phyloP scores from a whole-genome alignment of 2,329 filamentous ascomycete genomes.

The Polychaeton citri region DNA sequence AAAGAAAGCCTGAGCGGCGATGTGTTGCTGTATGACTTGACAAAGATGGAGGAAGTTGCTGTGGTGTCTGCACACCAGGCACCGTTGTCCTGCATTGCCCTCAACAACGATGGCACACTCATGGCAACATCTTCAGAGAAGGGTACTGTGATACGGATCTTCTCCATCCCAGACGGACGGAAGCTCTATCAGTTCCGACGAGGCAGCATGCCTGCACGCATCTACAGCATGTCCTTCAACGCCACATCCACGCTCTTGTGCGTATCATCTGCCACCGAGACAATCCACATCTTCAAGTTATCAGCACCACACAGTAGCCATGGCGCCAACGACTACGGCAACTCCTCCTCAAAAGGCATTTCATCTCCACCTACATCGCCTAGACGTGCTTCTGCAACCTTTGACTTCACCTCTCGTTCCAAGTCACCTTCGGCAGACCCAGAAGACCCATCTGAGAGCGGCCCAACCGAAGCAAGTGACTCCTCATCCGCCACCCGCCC shows the following conservation, averaged over 20 bases:
- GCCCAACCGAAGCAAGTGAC: constrained; percentile 5
- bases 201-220: constrained; percentile 87
- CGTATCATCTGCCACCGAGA: constrained; percentile 92
- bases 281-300: constrained; percentile 89
- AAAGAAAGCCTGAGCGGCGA: constrained; percentile 67
- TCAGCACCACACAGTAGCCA: constrained; percentile 25
- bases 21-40: constrained; percentile 81
- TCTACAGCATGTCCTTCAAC: constrained; percentile 99
- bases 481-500: constrained; percentile 17
- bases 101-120: constrained; percentile 85
- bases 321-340: constrained; percentile 5
- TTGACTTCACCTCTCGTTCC: constrained; percentile 14
- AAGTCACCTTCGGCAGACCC: constrained; percentile 29
- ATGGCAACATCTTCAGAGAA: constrained; percentile 94
- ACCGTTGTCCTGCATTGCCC: constrained; percentile 74
- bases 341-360: constrained; percentile 3
- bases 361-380: constrained; percentile 16
- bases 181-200: constrained; percentile 94
- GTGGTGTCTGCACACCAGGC: constrained; percentile 92
- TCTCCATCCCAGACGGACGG: constrained; percentile 77
- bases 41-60: constrained; percentile 82
- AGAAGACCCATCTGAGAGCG: constrained; percentile 13
- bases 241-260: constrained; percentile 83
- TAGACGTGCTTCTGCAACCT: constrained; percentile 6
- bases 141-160: constrained; percentile 92